Evolutionary conservation across 2,329 filamentous ascomycete species (phyloP).

Genomic region (Ophiostoma populinum): DNA sequence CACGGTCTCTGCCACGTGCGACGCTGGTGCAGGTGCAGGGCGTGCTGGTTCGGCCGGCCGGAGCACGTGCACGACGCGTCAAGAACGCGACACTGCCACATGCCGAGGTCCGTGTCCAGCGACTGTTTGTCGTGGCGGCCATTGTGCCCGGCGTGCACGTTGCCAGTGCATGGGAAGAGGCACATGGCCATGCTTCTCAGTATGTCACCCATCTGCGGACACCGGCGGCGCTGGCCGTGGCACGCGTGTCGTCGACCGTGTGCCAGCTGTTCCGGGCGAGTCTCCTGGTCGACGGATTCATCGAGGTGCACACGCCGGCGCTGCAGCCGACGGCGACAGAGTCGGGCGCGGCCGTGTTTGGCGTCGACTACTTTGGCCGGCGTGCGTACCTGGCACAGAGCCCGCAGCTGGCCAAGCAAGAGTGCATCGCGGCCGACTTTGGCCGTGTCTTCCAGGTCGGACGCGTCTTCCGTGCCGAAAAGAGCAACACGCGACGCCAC

Average conservation of each 20-base stretch:
- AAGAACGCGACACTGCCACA: too few species aligned
- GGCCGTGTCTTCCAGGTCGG: slow-evolving; percentile 79
- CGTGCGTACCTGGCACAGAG: slow-evolving; percentile 81
- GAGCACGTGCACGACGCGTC: too few species aligned
- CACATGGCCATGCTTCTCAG: too few species aligned
- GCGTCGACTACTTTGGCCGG: slow-evolving; percentile 79
- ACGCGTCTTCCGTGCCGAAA: slow-evolving; percentile 82
- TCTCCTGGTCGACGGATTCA: slow-evolving; percentile 60
- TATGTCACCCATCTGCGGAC: too few species aligned
- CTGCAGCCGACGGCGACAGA: slow-evolving; percentile 80
- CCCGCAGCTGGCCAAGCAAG: slow-evolving; percentile 83
- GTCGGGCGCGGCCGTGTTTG: slow-evolving; percentile 80
- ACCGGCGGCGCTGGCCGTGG: slow-evolving; percentile 72
- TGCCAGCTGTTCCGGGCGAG: slow-evolving; percentile 63
- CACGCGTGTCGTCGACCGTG: slow-evolving; percentile 69
- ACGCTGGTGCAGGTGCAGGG: too few species aligned
- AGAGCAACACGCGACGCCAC: slow-evolving; percentile 88
- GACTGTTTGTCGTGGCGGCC: too few species aligned
- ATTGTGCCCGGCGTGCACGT: too few species aligned
- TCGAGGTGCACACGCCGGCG: slow-evolving; percentile 90
- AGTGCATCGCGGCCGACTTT: slow-evolving; percentile 80
- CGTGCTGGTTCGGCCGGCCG: too few species aligned
- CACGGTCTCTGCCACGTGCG: too few species aligned
- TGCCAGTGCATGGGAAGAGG: too few species aligned
- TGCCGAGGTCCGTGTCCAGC: too few species aligned